Evolutionary conservation across 1,284 basidiomycete species (phyloP).

Genomic region (Ustilago tritici): DNA sequence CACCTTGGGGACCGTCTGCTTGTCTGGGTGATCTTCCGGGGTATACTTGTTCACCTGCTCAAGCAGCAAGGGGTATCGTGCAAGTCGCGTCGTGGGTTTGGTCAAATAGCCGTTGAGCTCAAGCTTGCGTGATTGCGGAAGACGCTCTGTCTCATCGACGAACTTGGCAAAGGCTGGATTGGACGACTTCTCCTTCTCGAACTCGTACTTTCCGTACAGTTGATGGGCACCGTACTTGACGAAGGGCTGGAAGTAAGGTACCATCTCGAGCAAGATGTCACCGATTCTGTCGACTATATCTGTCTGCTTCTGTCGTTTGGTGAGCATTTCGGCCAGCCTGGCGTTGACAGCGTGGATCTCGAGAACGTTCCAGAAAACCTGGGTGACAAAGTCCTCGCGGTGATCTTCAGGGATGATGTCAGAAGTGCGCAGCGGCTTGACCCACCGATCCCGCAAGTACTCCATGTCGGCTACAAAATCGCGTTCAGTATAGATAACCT

Average conservation of each 20-base stretch:
- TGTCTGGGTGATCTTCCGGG: constrained; percentile 89
- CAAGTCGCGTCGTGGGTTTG: constrained; percentile 96
- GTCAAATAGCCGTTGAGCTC: constrained; percentile 97
- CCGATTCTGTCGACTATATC: constrained; percentile 92
- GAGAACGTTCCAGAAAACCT: constrained; percentile 98
- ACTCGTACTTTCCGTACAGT: constrained; percentile 97
- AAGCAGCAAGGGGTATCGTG: constrained; percentile 91
- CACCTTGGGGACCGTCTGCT: constrained; percentile 81
- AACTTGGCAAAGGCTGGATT: constrained; percentile 96
- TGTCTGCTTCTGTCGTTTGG: constrained; percentile 92
- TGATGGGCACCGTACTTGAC: constrained; percentile 97
- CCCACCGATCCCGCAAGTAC: constrained; percentile 93
- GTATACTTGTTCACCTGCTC: constrained; percentile 95
- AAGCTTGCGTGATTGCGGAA: constrained; percentile 93
- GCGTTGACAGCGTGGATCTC: constrained; percentile 94
- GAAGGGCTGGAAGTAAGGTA: constrained; percentile 89
- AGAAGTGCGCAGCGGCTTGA: constrained; percentile 80
- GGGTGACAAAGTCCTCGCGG: constrained; percentile 87
- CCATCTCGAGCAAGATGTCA: constrained; percentile 88
- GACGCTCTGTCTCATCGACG: constrained; percentile 91
- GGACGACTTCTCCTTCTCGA: constrained; percentile 95
- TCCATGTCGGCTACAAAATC: constrained; percentile 98
- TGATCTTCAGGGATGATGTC: constrained; percentile 83
- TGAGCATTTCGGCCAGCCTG: constrained; percentile 89
- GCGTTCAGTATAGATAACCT: constrained; percentile 97